Base-by-base conservation (phyloP, 306 rosid species). In the Ceratonia siliqua region DNA sequence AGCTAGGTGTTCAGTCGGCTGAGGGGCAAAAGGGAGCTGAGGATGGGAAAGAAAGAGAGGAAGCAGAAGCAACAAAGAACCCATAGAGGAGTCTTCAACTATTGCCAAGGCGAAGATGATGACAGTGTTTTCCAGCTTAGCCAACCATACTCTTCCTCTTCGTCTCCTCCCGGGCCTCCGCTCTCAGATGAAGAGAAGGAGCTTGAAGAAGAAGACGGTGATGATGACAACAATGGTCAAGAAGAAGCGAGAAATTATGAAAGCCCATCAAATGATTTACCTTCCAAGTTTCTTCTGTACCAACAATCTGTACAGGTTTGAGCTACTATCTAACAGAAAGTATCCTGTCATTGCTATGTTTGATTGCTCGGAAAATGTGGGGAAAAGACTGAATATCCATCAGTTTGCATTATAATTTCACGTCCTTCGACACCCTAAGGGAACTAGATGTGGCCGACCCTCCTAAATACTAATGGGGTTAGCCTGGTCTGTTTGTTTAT, bases 241-340 rank as follows among this genome's bases (percentile, higher is more conserved):
- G 79, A 64, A 3, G 70, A 73, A 25, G 80, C 69, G 4, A 36
- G 67, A 46, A 62, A 50, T 68, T 57, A 70, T 7, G 80, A 67
- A 21, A 12, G 27, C 84, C 83, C 87, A 72, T 86, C 84, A 24
- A 72, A 49, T 50, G 87, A 84, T 53, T 59, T 79, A 48, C 98
- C 98, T 66, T 93, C 98, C 1, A 93, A 93, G 45, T 94, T 91
- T 77, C 83, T 56, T 54, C 94, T 94, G 72, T 94, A 91, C 73
- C 96, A 94, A 67, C 92, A 89, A 69, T 91, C 94, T 22, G 98
- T 94, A 9, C 98, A 94, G 94, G 98, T 94, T 74, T 61, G 78
- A 59, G 33, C 33, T 30, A 38, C 65, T 68, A 74, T 70, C 79
- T 39, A 6, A 2, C 20, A 53, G 20, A 74, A 0, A 12, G 1